Evolutionary conservation across 106 monocot species (phyloP).

Genomic region (Dendrobium catenatum): DNA sequence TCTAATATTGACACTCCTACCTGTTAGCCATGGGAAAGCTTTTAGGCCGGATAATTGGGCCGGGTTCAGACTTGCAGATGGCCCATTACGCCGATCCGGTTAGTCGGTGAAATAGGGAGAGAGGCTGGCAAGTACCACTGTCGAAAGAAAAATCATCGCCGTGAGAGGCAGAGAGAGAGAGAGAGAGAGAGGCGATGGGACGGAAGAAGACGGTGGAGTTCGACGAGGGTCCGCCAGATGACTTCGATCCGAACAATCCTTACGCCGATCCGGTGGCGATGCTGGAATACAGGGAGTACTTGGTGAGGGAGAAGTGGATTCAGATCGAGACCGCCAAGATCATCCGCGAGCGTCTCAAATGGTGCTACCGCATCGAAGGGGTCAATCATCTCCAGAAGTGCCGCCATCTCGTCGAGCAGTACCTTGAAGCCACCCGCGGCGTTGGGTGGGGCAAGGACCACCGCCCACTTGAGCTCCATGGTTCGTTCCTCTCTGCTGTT

Average conservation of each 20-base stretch:
- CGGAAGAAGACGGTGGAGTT: conserved; percentile 86
- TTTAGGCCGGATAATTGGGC: no score
- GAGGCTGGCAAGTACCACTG: no score
- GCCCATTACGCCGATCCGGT: no score
- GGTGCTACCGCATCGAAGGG: conserved; percentile 96
- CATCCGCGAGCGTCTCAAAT: conserved; percentile 68
- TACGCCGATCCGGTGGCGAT: conserved; percentile 91
- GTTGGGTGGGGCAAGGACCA: conserved; percentile 90
- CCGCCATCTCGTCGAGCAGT: conserved; percentile 78
- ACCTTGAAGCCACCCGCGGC: conserved; percentile 81
- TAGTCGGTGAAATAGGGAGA: no score
- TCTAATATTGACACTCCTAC: no score
- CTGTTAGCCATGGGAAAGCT: no score
- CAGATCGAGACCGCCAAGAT: conserved; percentile 97
- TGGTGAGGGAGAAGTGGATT: conserved; percentile 98
- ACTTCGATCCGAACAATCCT: conserved; percentile 76
- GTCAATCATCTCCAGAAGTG: conserved; percentile 90
- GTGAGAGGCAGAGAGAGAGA: neutral
- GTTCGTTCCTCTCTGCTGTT: conserved; percentile 7
- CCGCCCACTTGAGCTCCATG: conserved; percentile 77
- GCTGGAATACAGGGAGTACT: conserved; percentile 81
- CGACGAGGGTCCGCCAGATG: conserved; percentile 84
- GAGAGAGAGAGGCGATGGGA: conserved; percentile 30
- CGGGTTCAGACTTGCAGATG: no score
- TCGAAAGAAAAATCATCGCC: no score